Evolutionary conservation across 106 monocot genomes (phyloP).

Genomic region (Dendrobium catenatum): DNA sequence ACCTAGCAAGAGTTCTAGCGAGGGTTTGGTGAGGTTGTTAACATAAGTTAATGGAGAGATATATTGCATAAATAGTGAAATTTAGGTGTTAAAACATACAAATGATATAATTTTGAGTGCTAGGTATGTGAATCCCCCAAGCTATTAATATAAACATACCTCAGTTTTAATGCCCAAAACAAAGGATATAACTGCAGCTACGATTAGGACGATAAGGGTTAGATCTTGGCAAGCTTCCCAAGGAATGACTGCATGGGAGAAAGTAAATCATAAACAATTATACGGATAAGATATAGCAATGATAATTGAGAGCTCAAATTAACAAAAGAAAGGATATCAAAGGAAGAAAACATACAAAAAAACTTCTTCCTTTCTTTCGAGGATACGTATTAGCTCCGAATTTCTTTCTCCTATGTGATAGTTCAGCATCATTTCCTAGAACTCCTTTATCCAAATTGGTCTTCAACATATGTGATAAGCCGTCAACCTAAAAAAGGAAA

Average conservation of each 20-base stretch:
- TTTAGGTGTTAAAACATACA: too few species aligned
- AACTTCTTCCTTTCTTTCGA: conserved; percentile 65
- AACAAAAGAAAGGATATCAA: too few species aligned
- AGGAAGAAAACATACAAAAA: conserved; percentile 35
- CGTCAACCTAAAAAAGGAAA: conserved; percentile 27
- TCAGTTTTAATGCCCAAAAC: conserved; percentile 51
- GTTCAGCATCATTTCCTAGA: conserved; percentile 49
- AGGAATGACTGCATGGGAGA: conserved; percentile 23
- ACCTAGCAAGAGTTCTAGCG: too few species aligned
- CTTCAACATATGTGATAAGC: conserved; percentile 36
- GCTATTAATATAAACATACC: conserved; percentile 14
- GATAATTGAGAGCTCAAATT: background rate
- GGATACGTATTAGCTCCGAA: conserved; percentile 79
- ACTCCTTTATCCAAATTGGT: conserved; percentile 57
- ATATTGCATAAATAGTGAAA: too few species aligned
- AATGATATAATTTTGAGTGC: too few species aligned
- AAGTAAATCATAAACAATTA: background rate
- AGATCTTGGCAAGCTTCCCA: conserved; percentile 64
- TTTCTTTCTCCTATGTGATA: conserved; percentile 34
- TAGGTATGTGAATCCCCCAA: too few species aligned
- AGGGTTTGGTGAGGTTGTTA: too few species aligned
- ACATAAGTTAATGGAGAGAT: too few species aligned
- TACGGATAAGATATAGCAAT: background rate
- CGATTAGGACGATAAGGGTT: conserved; percentile 50
- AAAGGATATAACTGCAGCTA: conserved; percentile 55